Conservation (phyloP, 2,329 filamentous ascomycete species). For the Phaeophleospora eucalypticola region DNA sequence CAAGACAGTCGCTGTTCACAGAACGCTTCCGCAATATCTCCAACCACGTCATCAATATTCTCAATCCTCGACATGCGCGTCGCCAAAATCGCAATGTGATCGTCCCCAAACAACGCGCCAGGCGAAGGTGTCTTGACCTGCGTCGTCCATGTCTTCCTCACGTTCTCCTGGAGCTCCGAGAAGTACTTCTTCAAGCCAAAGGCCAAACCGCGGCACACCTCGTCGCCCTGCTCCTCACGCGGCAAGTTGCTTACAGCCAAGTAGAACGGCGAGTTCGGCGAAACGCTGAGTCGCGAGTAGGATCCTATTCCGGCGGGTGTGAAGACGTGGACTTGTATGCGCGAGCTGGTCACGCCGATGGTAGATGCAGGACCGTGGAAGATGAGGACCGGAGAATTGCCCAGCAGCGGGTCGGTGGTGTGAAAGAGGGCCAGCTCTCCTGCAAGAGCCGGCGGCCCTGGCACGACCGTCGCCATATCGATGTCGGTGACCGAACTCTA, state of each 20-base stretch:
- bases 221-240: constrained; percentile 91
- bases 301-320: constrained; percentile 83
- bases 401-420: constrained; percentile 77
- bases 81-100: constrained; percentile 88
- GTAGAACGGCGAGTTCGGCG: constrained; percentile 88
- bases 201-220: constrained; percentile 83
- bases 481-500: not conserved
- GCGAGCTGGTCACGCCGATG: constrained; percentile 85
- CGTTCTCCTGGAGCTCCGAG: constrained; percentile 71
- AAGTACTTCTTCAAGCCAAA: constrained; percentile 96
- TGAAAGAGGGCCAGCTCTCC: constrained; percentile 85
- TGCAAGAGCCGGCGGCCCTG: constrained; percentile 70
- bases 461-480: constrained; percentile 75
- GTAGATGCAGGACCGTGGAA: constrained; percentile 77
- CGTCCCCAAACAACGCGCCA: constrained; percentile 76
- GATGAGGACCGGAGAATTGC: constrained; percentile 75
- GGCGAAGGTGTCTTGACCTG: constrained; percentile 50
- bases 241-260: constrained; percentile 84
- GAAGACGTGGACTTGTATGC: constrained; percentile 91
- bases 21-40: constrained; percentile 69
- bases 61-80: constrained; percentile 80
- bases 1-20: constrained; percentile 79
- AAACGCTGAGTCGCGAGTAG: constrained; percentile 86
- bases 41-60: constrained; percentile 67
- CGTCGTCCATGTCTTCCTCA: constrained; percentile 66